phyloP scores from a whole-genome alignment of 139 green algal species.

The Diplosphaera chodatii region DNA sequence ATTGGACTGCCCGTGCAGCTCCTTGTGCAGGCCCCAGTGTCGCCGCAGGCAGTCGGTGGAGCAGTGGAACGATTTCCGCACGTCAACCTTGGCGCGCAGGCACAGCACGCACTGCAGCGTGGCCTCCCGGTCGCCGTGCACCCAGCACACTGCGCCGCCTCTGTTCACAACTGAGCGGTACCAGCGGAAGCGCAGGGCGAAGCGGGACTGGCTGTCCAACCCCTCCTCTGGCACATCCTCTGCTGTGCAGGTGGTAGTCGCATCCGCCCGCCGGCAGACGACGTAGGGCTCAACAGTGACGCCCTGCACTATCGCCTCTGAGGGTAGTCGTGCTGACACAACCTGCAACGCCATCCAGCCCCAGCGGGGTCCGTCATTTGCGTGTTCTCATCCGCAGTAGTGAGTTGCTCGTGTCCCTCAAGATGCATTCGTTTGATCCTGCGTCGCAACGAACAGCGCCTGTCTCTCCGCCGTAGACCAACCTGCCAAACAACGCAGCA shows the following conservation, averaged over 20 bases:
- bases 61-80: slow-evolving; percentile 86
- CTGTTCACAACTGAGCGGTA: slow-evolving; percentile 74
- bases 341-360: slow-evolving; percentile 18
- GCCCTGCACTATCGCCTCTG: slow-evolving; percentile 65
- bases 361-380: not conserved
- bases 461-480: no score
- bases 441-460: no score
- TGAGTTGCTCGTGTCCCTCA: no score
- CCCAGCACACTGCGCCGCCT: slow-evolving; percentile 68
- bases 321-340: slow-evolving; percentile 41
- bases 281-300: slow-evolving; percentile 86
- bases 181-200: slow-evolving; percentile 79
- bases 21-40: slow-evolving; percentile 84
- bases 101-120: slow-evolving; percentile 89
- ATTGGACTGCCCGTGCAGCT: slow-evolving; percentile 68
- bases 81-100: slow-evolving; percentile 63
- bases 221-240: slow-evolving; percentile 80
- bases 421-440: no score
- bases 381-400: no score
- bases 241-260: slow-evolving; percentile 35
- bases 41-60: slow-evolving; percentile 78
- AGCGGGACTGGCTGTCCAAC: slow-evolving; percentile 39
- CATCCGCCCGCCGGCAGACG: slow-evolving; percentile 63
- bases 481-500: no score
- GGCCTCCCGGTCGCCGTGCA: slow-evolving; percentile 81